Evolutionary conservation across 225 moss, liverwort and hornwort genomes (phyloP), one percentile per base, ranked within the genome.

Genomic region (Physcomitrellopsis africana): DNA sequence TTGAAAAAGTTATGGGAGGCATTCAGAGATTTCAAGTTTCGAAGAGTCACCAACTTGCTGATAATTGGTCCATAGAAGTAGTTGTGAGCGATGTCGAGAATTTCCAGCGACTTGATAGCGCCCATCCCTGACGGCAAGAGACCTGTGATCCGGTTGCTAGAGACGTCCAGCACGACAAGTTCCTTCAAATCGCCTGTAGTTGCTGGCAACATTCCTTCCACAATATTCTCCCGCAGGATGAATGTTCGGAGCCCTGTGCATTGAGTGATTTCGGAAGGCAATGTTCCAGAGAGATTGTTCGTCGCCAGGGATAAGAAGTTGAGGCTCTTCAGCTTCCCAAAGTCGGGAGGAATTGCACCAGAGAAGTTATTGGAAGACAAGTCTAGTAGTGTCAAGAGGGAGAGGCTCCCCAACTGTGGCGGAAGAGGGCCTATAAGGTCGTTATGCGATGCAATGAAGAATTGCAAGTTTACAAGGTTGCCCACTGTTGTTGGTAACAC

Each of bases 1-100:
- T 96, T 96, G 79, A 93, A 93, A 51, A 90, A 96, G 68, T 96
- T 93, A 67, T 84, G 79, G 0, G 95, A 93, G 0, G 90, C 72
- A 24, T 96, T 90, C 32, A 96, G 75, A 10, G 76, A 57, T 10
- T 76, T 56, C 3, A 93, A 65, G 3, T 69, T 76, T 6, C 68
- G 62, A 11, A 91, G 79, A 10, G 55, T 15, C 41, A 62, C 67
- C 23, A 93, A 76, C 44, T 91, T 79, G 41, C 81, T 55, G 0
- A 83, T 73, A 29, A 96, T 26, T 1, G 92, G 83, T 0, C 96
- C 93, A 56, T 86, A 93, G 27, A 96, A 88, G 47, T 83, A 80
- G 73, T 96, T 96, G 68, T 86, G 82, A 0, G 93, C 80, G 2
- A 96, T 10, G 82, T 96, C 93, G 23, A 85, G 72, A 5, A 68